Evolutionary conservation across 495 filamentous ascomycete genomes (phyloP).

Genomic region (Xylaria venustula): DNA sequence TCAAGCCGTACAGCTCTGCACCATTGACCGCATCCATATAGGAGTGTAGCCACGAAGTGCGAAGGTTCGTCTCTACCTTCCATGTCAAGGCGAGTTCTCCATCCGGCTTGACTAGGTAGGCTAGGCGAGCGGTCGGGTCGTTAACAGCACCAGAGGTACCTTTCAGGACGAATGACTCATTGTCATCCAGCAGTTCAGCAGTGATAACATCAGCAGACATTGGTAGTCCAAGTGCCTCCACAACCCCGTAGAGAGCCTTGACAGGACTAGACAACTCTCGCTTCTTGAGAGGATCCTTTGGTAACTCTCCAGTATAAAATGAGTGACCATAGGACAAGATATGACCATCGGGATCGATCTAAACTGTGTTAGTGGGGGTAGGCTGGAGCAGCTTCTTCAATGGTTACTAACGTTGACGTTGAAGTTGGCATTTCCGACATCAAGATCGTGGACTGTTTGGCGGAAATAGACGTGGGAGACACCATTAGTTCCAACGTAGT

Average conservation of each 20-base stretch:
- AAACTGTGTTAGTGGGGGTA: neutral
- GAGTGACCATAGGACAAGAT: conserved; percentile 33
- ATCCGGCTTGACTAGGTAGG: conserved; percentile 33
- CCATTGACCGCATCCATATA: conserved; percentile 36
- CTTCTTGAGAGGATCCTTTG: conserved; percentile 17
- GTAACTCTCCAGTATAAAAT: conserved; percentile 21
- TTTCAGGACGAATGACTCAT: conserved; percentile 24
- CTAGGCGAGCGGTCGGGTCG: conserved; percentile 34
- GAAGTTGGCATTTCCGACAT: conserved; percentile 48
- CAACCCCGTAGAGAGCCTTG: conserved; percentile 22
- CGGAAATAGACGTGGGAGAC: conserved; percentile 44
- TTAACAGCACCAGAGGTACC: conserved; percentile 20
- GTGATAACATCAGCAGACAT: conserved; percentile 15
- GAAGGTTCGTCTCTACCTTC: conserved; percentile 40
- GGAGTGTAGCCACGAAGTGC: conserved; percentile 37
- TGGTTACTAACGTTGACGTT: conserved; percentile 43
- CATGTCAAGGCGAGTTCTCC: conserved; percentile 35
- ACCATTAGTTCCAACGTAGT: conserved; percentile 39
- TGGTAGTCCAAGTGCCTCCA: conserved; percentile 18
- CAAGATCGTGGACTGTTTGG: conserved; percentile 44
- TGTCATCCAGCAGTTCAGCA: conserved; percentile 15
- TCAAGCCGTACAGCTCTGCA: conserved; percentile 24
- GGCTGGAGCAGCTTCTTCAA: neutral
- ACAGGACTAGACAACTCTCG: conserved; percentile 17
- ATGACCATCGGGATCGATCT: conserved; percentile 29